Conservation (phyloP, 345 rosid genomes). For the Corchorus olitorius region DNA sequence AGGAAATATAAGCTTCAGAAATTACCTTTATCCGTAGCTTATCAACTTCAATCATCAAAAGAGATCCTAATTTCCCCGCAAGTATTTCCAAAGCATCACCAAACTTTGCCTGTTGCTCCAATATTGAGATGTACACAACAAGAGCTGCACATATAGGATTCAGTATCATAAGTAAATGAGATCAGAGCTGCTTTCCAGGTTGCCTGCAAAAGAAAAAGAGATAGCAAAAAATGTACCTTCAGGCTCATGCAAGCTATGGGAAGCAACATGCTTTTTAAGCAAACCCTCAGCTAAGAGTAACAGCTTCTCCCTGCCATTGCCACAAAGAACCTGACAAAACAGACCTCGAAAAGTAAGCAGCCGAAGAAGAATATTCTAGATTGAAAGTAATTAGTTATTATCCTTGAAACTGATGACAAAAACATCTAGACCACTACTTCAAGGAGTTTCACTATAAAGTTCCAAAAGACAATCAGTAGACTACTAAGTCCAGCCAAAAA, state of each 20-base stretch:
- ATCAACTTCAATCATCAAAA: conserved; percentile 86
- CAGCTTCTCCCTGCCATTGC: conserved; percentile 83
- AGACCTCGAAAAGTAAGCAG: conserved; percentile 26
- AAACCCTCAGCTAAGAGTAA: conserved; percentile 88
- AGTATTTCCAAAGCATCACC: conserved; percentile 81
- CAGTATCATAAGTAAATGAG: not conserved
- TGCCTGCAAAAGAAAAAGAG: not conserved
- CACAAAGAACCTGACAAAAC: conserved; percentile 71
- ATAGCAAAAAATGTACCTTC: conserved; percentile 55
- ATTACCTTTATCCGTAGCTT: conserved; percentile 88
- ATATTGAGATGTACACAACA: conserved; percentile 80
- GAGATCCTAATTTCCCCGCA: conserved; percentile 83
- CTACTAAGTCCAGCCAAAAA: not conserved
- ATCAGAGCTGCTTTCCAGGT: not conserved
- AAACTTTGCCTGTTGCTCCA: conserved; percentile 87
- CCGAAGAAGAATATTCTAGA: conserved; percentile 16
- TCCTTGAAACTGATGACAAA: not conserved
- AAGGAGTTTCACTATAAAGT: not conserved
- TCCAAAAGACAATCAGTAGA: not conserved
- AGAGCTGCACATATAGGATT: conserved; percentile 62
- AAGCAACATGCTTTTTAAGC: conserved; percentile 82
- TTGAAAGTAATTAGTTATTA: conserved; percentile 4
- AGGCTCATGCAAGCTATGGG: conserved; percentile 97
- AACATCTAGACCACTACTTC: not conserved
- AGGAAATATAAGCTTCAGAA: conserved; percentile 32